These are phyloP conservation scores for Claviceps pazoutovae DNA, from an alignment of 2,329 filamentous ascomycete genomes.

Conservation along the genomic window DNA sequence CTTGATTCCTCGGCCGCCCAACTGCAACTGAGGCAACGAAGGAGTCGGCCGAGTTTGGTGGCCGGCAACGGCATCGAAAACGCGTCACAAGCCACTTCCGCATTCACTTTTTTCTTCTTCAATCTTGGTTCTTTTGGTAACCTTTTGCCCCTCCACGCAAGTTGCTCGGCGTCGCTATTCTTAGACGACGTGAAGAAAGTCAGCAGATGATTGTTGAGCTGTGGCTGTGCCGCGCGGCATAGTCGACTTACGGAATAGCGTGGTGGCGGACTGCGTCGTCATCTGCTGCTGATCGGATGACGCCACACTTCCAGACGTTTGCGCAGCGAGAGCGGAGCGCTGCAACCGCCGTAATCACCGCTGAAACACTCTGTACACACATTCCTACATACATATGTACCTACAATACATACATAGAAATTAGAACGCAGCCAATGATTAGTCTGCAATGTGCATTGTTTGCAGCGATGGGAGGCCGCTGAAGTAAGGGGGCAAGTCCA, in stretches of 20 bases:
- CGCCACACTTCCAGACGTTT: neutral
- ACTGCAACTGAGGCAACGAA: neutral
- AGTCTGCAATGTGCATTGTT: neutral
- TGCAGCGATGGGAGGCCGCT: neutral
- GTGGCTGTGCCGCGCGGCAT: neutral
- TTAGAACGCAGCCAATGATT: neutral
- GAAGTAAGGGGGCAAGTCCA: neutral
- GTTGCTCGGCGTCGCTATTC: slow-evolving; percentile 1
- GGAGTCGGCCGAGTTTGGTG: neutral
- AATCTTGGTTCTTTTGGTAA: neutral
- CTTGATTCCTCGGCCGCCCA: neutral
- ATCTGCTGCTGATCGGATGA: neutral
- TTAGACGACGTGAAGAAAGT: neutral
- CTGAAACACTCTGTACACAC: too few relatives aligned
- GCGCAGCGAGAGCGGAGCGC: neutral
- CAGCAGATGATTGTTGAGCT: neutral
- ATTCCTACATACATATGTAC: too few relatives aligned
- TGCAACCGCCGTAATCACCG: neutral
- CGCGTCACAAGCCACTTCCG: slow-evolving; percentile 1
- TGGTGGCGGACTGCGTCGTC: neutral
- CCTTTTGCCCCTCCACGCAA: neutral
- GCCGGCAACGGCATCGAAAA: neutral
- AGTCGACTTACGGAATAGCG: neutral
- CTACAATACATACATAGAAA: too few relatives aligned
- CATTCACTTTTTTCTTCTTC: neutral